These are phyloP conservation scores for Flaveria floridana DNA, from an alignment of 140 eudicot species.

Conservation along the genomic window DNA sequence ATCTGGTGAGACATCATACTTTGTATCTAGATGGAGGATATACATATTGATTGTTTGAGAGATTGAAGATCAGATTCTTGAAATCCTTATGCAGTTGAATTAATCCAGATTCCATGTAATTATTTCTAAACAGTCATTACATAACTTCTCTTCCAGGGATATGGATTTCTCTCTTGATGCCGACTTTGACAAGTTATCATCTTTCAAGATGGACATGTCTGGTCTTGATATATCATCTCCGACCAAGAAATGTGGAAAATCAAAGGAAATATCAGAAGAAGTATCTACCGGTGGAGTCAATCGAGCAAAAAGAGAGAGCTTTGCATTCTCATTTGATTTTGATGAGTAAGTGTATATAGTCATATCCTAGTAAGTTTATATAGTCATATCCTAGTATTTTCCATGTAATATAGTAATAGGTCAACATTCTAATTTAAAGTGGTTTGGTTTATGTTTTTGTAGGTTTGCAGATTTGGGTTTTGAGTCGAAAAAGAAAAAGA, in stretches of 20 bases:
- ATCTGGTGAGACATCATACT: slow-evolving; percentile 24
- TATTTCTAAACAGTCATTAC: slow-evolving; percentile 10
- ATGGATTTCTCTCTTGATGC: slow-evolving; percentile 79
- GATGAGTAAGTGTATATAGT: slow-evolving; percentile 44
- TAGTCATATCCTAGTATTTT: slow-evolving; percentile 16
- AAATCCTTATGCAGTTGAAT: slow-evolving; percentile 2
- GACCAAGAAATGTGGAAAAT: slow-evolving; percentile 49
- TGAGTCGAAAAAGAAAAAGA: slow-evolving; percentile 42
- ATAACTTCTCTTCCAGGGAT: slow-evolving; percentile 54
- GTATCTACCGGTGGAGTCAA: slow-evolving; percentile 44
- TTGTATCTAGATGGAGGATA: slow-evolving; percentile 15
- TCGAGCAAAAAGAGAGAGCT: slow-evolving; percentile 48
- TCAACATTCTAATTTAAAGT: neutral
- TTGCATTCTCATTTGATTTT: slow-evolving; percentile 71
- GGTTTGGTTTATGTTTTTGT: slow-evolving; percentile 25
- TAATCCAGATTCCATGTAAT: slow-evolving; percentile 11
- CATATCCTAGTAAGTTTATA: slow-evolving; percentile 3
- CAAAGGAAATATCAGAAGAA: slow-evolving; percentile 50
- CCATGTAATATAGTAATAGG: slow-evolving; percentile 1
- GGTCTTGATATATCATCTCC: slow-evolving; percentile 75
- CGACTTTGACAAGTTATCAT: slow-evolving; percentile 64
- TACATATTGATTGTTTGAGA: slow-evolving; percentile 6
- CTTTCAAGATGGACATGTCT: slow-evolving; percentile 75
- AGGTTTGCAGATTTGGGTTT: slow-evolving; percentile 67
- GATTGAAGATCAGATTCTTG: slow-evolving; percentile 1